phyloP scores from a whole-genome alignment of 345 rosid species.

The Heritiera fomes region DNA sequence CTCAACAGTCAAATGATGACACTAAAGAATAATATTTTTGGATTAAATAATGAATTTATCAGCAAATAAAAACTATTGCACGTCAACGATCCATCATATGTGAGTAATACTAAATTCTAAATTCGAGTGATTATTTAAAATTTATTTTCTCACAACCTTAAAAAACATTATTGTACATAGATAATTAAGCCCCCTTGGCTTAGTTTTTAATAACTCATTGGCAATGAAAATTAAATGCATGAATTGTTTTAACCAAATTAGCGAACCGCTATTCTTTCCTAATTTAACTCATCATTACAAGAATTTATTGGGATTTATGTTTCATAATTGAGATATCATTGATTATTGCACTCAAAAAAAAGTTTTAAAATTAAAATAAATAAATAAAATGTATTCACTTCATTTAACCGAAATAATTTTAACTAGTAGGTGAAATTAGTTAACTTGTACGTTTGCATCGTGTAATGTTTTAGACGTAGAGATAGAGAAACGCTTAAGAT shows the following conservation, averaged over 20 bases:
- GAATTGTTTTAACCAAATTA: neutral
- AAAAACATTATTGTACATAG: neutral
- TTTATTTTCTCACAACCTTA: no score
- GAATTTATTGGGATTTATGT: neutral
- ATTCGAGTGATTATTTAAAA: no score
- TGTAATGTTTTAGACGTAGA: neutral
- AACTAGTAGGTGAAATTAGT: neutral
- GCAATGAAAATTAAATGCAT: neutral
- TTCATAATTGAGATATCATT: neutral
- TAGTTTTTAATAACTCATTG: neutral
- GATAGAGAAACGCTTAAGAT: neutral
- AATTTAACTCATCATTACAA: neutral
- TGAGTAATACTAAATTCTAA: no score
- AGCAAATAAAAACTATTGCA: no score
- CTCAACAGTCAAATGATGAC: neutral
- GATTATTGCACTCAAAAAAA: neutral
- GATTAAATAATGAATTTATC: neutral
- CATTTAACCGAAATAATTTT: neutral
- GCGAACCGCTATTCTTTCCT: neutral
- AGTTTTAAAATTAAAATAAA: neutral
- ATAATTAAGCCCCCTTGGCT: neutral
- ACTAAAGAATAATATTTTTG: neutral
- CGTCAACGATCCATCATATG: no score
- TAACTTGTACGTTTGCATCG: neutral
- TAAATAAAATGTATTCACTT: no score